A percentile compares a stretch with the other conserved stretches of the same genome.
Conservation (phyloP, 352 stramenopile genomes). For the Phytopythium cucurbitacearum region DNA sequence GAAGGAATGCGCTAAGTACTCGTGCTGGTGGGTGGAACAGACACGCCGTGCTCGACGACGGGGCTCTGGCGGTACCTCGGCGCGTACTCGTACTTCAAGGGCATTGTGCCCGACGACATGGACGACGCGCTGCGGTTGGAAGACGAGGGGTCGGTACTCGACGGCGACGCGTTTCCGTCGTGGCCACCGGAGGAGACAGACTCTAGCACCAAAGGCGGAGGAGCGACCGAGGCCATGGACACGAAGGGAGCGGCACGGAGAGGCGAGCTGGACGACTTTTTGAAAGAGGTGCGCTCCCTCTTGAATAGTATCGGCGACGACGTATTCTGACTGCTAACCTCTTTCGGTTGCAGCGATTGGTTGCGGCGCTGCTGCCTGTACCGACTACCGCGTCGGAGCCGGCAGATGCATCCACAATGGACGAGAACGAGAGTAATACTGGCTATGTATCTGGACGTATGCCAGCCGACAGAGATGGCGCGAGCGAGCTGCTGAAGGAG, state of each 20-base stretch:
- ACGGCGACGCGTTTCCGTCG: conserved; percentile 2
- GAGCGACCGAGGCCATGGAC: no score
- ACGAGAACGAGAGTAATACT: conserved; percentile 3
- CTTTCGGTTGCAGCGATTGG: conserved; percentile 21
- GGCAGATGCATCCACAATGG: background rate
- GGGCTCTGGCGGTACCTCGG: conserved; percentile 67
- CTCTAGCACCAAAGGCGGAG: background rate
- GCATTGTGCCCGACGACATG: conserved; percentile 54
- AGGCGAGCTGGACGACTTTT: conserved; percentile 30
- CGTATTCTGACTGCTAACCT: background rate
- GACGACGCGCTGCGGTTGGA: conserved; percentile 52
- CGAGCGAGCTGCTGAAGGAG: no score
- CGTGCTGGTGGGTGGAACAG: conserved; percentile 13
- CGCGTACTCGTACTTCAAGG: conserved; percentile 61
- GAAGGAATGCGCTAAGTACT: background rate
- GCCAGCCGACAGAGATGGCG: no score
- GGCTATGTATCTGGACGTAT: no score
- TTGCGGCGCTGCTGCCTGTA: conserved; percentile 19
- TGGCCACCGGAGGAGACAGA: background rate
- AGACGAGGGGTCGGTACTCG: conserved; percentile 10
- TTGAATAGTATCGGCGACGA: background rate
- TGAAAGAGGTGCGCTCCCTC: conserved; percentile 32
- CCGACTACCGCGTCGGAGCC: background rate
- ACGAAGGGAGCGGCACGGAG: background rate
- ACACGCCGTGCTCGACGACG: conserved; percentile 57